phyloP scores from a whole-genome alignment of 371 early-diverging fungal species.

The Haplosporangium sp. region DNA sequence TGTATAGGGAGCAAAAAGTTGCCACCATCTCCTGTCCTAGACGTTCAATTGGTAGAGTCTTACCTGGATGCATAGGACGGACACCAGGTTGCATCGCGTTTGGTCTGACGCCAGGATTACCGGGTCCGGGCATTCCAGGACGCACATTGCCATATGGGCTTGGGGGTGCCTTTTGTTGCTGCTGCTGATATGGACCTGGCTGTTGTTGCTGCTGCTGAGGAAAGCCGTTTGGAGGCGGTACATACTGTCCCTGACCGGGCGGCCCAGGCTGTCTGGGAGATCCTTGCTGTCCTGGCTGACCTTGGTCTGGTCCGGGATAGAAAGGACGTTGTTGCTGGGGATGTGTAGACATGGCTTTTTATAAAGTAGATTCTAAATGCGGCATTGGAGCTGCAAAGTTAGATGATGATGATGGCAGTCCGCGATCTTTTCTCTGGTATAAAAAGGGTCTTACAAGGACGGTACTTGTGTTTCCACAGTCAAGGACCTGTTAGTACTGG shows the following conservation, averaged over 20 bases:
- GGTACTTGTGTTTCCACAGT: no score
- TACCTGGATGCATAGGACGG: constrained; percentile 48
- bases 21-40: background rate
- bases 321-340: constrained; percentile 41
- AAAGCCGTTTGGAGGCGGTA: constrained; percentile 28
- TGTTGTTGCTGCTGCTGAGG: constrained; percentile 34
- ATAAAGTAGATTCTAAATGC: background rate
- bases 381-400: background rate
- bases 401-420: constrained; percentile 1
- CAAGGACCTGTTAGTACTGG: no score
- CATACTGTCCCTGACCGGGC: constrained; percentile 32
- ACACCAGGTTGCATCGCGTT: constrained; percentile 28
- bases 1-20: background rate
- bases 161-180: constrained; percentile 17
- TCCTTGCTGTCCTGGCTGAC: constrained; percentile 38
- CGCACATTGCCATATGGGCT: constrained; percentile 36
- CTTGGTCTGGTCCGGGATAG: constrained; percentile 32
- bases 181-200: constrained; percentile 18
- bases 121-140: constrained; percentile 27
- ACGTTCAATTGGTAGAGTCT: background rate
- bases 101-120: constrained; percentile 28
- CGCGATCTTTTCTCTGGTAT: constrained; percentile 1
- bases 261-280: no score
- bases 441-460: no score
- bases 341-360: constrained; percentile 25